Evolutionary conservation across 2,329 filamentous ascomycete species (phyloP), one percentile per base, ranked within the genome.

Genomic region (Diaporthe destruens): DNA sequence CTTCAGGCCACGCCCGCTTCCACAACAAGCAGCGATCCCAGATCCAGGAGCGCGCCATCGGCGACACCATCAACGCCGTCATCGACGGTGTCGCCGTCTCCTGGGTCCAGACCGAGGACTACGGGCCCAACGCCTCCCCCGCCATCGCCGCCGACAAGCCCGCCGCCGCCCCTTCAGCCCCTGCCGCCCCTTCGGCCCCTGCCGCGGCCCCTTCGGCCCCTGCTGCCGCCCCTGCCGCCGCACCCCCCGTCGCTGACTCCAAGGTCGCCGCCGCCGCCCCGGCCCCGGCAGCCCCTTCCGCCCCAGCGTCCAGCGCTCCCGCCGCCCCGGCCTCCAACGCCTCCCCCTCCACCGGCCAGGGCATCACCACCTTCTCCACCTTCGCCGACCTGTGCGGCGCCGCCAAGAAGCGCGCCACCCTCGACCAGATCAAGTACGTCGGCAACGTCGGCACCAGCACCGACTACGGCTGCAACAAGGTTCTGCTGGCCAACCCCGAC

Each of bases 281-380:
- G 2, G 61, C 71, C 57, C 63, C 75, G 12, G 66, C 69, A 29
- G 32, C 73, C 8, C 36, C 74, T 23, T 47, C 75, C 3, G 32
- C 72, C 32, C 55, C 69, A n/a, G 71, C 76, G 25, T 53, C 69
- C 56, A 39, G 61, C 70, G 49, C 47, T 18, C 54, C 61, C 16
- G 14, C 59, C 25, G 61, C 71, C 18, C 32, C 75, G 76, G 82
- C 82, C 79, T 94, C 95, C 81, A 94, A 94, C 87, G 94, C 91
- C 80, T 92, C 94, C 88, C 92, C 91, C 80, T 94, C 92, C 87
- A 91, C 94, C 87, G 85, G 91, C 70, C 81, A 25, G 51, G 76
- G 68, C 63, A 53, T 75, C 42, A 72, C 56, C 57, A 59, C 71
- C 34, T 80, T 75, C 74, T 76, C 75, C 23, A 66, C 79, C 76